These are phyloP conservation scores for Lichtheimia corymbifera DNA, from an alignment of 371 early-diverging fungal species.

Conservation along the genomic window DNA sequence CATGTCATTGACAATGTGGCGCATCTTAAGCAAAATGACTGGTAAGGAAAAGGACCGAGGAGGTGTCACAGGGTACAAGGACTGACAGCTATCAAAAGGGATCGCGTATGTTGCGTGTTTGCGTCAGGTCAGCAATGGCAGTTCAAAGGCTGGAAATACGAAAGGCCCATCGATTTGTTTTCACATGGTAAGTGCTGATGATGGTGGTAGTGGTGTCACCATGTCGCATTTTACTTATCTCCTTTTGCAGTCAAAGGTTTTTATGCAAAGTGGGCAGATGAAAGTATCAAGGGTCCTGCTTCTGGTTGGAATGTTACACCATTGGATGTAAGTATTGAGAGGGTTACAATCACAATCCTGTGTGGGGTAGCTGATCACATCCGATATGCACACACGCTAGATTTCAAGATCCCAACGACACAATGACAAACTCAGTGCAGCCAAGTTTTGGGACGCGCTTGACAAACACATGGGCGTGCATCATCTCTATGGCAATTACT, in stretches of 20 bases:
- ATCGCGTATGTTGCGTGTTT: constrained; percentile 88
- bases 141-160: constrained; percentile 90
- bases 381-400: constrained; percentile 25
- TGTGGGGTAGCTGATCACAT: neutral
- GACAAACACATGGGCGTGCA: constrained; percentile 65
- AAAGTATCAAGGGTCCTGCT: constrained; percentile 57
- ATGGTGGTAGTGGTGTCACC: neutral
- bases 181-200: constrained; percentile 54
- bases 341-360: neutral
- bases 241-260: constrained; percentile 58
- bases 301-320: constrained; percentile 74
- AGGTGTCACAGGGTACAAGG: neutral
- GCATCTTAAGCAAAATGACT: constrained; percentile 69
- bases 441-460: constrained; percentile 77
- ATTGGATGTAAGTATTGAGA: constrained; percentile 55
- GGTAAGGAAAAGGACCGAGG: constrained; percentile 38
- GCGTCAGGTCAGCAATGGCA: constrained; percentile 92
- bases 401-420: constrained; percentile 77
- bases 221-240: neutral
- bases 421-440: constrained; percentile 72
- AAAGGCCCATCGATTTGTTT: constrained; percentile 80
- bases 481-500: constrained; percentile 57
- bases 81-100: constrained; percentile 42
- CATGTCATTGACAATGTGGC: constrained; percentile 75
- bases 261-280: constrained; percentile 79